Conservation (phyloP, 805 yeast genomes). For the Lipomyces lipofer region DNA sequence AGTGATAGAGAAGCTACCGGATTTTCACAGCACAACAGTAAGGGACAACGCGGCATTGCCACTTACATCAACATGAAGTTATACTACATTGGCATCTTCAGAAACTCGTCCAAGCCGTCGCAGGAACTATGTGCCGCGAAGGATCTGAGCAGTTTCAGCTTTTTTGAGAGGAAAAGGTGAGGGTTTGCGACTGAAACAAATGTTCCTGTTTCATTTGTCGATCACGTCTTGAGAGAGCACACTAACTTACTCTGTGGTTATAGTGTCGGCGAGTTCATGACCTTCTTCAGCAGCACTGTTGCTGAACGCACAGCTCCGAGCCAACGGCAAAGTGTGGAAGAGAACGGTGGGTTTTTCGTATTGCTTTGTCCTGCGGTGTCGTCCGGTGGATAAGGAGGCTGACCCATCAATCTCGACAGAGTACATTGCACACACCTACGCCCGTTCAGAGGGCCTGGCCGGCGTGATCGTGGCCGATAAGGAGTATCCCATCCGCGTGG, state of each 20-base stretch:
- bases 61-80: constrained; percentile 81
- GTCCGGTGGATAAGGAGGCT: too few relatives aligned
- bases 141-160: constrained; percentile 82
- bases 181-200: too few relatives aligned
- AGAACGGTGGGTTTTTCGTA: constrained; percentile 41
- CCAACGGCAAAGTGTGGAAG: constrained; percentile 92
- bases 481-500: constrained; percentile 96
- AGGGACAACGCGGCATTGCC: too few relatives aligned
- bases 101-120: constrained; percentile 54
- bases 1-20: too few relatives aligned
- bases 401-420: constrained; percentile 32
- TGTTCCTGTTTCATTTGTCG: too few relatives aligned
- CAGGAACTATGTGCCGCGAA: constrained; percentile 76
- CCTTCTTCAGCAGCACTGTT: constrained; percentile 88
- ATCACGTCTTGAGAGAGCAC: too few relatives aligned
- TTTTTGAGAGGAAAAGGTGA: constrained; percentile 71
- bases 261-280: constrained; percentile 87
- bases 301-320: constrained; percentile 85
- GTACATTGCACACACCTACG: constrained; percentile 89
- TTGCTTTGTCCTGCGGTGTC: too few relatives aligned
- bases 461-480: constrained; percentile 92
- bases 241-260: constrained; percentile 25
- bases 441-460: constrained; percentile 85
- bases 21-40: too few relatives aligned
- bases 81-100: constrained; percentile 83